phyloP scores from a whole-genome alignment of 2,329 filamentous ascomycete species.

The Claviceps quebecensis region DNA sequence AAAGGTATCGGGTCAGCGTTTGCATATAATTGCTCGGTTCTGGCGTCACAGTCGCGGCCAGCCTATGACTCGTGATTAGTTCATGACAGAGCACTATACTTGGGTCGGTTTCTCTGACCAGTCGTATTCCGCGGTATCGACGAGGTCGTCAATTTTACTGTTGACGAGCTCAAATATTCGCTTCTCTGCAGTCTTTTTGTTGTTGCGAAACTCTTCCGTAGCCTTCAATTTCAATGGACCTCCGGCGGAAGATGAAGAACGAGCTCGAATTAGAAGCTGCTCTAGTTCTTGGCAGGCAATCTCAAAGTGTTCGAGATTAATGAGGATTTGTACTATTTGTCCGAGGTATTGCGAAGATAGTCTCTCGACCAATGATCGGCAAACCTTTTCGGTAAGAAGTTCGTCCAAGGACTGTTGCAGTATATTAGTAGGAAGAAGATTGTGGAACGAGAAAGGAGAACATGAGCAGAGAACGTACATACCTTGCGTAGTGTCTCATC shows the following conservation, averaged over 20 bases:
- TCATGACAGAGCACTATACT: neutral
- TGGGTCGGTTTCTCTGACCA: conserved; percentile 39
- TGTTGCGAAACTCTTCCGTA: conserved; percentile 71
- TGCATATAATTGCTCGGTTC: conserved; percentile 92
- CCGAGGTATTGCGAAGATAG: conserved; percentile 87
- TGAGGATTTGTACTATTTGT: conserved; percentile 96
- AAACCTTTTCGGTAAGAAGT: conserved; percentile 84
- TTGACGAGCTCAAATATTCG: conserved; percentile 98
- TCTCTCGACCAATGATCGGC: conserved; percentile 74
- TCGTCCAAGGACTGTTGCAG: conserved; percentile 66
- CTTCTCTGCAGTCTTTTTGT: conserved; percentile 94
- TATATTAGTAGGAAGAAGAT: neutral
- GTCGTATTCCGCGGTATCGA: conserved; percentile 95
- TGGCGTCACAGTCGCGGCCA: conserved; percentile 40
- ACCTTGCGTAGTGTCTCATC: conserved; percentile 79
- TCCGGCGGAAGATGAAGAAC: conserved; percentile 67
- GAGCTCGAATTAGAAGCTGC: conserved; percentile 67
- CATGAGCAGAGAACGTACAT: conserved; percentile 7
- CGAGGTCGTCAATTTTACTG: conserved; percentile 93
- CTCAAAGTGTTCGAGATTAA: conserved; percentile 95
- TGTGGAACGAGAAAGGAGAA: neutral
- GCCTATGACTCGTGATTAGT: conserved; percentile 20
- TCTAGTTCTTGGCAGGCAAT: conserved; percentile 84
- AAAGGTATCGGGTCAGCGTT: conserved; percentile 81
- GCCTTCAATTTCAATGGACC: conserved; percentile 69